Conservation (phyloP, 768 basidiomycete genomes). For the Termitomyces titanicus region DNA sequence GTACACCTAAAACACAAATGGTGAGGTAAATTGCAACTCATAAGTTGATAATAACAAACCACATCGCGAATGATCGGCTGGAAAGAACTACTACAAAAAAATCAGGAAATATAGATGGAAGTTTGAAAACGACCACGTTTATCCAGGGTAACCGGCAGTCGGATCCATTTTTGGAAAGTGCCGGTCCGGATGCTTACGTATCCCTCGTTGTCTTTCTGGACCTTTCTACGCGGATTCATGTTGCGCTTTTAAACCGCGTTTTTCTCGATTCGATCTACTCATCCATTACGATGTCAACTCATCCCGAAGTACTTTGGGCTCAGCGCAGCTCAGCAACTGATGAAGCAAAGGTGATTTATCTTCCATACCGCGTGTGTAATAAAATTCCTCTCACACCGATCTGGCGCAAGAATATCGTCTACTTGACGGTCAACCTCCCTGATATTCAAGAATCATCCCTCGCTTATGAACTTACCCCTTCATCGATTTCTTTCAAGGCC, state of each 20-base stretch:
- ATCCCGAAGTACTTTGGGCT: conserved; percentile 94
- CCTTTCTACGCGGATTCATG: conserved; percentile 30
- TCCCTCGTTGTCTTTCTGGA: conserved; percentile 37
- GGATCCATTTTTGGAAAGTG: conserved; percentile 4
- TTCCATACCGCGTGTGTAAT: conserved; percentile 14
- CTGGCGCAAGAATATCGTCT: conserved; percentile 74
- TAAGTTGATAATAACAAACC: conserved; percentile 35
- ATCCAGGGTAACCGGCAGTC: background rate
- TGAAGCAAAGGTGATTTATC: conserved; percentile 58
- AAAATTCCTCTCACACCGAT: conserved; percentile 2
- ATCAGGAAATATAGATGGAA: background rate
- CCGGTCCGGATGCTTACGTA: conserved; percentile 6
- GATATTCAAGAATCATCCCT: conserved; percentile 61
- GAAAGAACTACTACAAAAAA: background rate
- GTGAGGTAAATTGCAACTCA: background rate
- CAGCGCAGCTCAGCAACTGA: conserved; percentile 75
- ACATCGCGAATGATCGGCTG: conserved; percentile 36
- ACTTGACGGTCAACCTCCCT: conserved; percentile 79
- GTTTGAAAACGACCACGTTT: conserved; percentile 4
- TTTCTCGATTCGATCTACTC: conserved; percentile 11
- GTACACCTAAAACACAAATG: conserved; percentile 59
- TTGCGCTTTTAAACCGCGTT: conserved; percentile 11
- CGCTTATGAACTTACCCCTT: conserved; percentile 55
- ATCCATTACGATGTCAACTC: conserved; percentile 40
- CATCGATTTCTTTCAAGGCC: conserved; percentile 61